Evolutionary conservation across 208 protist genomes (phyloP), one percentile per base, ranked within the genome.

Genomic region (Acanthamoeba triangularis): DNA sequence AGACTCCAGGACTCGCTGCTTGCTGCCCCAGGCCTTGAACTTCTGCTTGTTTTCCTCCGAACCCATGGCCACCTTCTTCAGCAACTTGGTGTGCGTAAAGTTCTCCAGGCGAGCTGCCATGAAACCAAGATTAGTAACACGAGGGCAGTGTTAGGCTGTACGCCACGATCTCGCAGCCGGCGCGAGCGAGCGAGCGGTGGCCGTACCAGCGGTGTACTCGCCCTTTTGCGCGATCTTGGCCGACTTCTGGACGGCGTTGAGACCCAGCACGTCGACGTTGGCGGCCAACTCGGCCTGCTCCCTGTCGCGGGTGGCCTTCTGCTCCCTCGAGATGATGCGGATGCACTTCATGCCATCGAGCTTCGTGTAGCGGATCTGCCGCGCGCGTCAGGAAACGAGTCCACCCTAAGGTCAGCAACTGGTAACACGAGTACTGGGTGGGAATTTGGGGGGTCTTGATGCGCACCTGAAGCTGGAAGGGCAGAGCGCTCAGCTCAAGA

Each of bases 331-430:
- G 74, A 95, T 88, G 30, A 95, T 61, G 8, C 92, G 92, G 54
- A 93, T 78, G 67, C 88, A 93, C 88, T 93, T 93, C 63, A 78
- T 93, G 88, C 88, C 88, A 20, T 93, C 65, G 37, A 93, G 67
- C 88, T 93, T 93, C 30, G 88, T 93, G 88, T 93, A 93, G 88
- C 35, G 54, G 30, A 93, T 78, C 49, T 54, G 49, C 49, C 37
- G 49, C 49, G 14, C 49, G 49, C 49, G 10, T 18, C 1, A 18
- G 14, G 1, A 54, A 54, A 41, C 37, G 37, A 41, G 37, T 41
- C 3, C 1, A 41, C 37, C 3, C 37, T 41, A 41, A 1, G 1
- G 3, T 54, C 49, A 54, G 49, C 49, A 18, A 0, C 37, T 41
- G 49, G 3, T 20, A 54, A 54, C 6, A 54, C 49, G 0, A 54